Percentiles rank a stretch among this genome's conserved stretches.
These are phyloP conservation scores for Xylaria polymorpha DNA, from an alignment of 2,329 filamentous ascomycete species.

Conservation along the genomic window DNA sequence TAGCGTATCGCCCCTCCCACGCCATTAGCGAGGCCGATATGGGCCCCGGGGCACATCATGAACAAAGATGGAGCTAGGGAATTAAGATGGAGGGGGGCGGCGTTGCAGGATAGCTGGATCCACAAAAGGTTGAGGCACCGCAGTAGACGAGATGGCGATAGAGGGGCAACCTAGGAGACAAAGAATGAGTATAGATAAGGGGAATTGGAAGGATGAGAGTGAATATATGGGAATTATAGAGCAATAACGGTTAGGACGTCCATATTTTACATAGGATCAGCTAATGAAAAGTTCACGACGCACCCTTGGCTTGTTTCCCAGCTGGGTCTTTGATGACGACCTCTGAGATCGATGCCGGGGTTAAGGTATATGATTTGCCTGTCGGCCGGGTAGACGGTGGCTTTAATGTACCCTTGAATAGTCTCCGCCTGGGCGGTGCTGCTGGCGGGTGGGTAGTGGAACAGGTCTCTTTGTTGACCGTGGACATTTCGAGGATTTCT, in stretches of 20 bases:
- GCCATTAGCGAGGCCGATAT: background rate
- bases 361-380: constrained; percentile 45
- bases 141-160: constrained; percentile 46
- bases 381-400: constrained; percentile 39
- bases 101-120: constrained; percentile 48
- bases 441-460: constrained; percentile 15
- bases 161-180: constrained; percentile 39
- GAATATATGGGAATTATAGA: background rate
- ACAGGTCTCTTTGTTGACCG: constrained; percentile 20
- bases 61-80: background rate
- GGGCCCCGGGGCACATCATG: background rate
- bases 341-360: constrained; percentile 42
- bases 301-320: constrained; percentile 39
- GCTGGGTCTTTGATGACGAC: constrained; percentile 41
- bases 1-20: background rate
- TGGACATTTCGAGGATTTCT: constrained; percentile 18
- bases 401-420: constrained; percentile 44
- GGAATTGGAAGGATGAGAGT: background rate
- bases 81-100: constrained; percentile 28
- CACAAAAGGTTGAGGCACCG: constrained; percentile 51
- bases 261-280: constrained; percentile 21
- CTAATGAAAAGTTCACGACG: constrained; percentile 21
- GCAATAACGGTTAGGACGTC: background rate
- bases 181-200: background rate
- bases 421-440: constrained; percentile 29